Conservation (phyloP, 164 flowering plant species). For the Dillenia turbinata region DNA sequence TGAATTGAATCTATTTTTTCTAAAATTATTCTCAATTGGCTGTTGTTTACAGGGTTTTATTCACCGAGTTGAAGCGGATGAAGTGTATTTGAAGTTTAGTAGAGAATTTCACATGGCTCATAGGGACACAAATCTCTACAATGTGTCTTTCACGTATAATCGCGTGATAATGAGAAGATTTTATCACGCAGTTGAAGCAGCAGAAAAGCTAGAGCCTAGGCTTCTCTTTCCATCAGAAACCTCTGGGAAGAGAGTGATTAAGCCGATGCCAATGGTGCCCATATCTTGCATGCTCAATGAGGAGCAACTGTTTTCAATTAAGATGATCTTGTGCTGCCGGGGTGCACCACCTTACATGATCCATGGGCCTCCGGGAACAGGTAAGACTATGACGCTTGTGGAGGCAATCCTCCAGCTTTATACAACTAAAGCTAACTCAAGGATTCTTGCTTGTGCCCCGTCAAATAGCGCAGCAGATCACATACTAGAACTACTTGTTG, state of each 20-base stretch:
- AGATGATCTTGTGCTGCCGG: constrained; percentile 75
- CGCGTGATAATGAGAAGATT: constrained; percentile 60
- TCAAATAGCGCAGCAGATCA: constrained; percentile 95
- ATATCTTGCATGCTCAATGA: constrained; percentile 51
- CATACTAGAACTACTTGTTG: constrained; percentile 52
- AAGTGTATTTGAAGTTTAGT: constrained; percentile 55
- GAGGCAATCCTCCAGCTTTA: constrained; percentile 85
- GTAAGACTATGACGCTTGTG: constrained; percentile 80
- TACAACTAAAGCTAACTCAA: constrained; percentile 21
- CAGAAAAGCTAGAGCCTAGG: constrained; percentile 34
- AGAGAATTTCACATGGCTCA: constrained; percentile 46
- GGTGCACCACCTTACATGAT: constrained; percentile 87
- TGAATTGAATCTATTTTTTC: too few relatives aligned
- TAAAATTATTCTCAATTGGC: too few relatives aligned
- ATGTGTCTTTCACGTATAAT: constrained; percentile 61
- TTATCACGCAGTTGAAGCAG: constrained; percentile 58
- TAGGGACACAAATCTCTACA: constrained; percentile 31
- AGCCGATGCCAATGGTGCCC: constrained; percentile 38
- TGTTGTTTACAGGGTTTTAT: constrained; percentile 54
- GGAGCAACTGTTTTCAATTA: constrained; percentile 68
- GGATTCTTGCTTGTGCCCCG: constrained; percentile 84
- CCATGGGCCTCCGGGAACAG: constrained; percentile 98
- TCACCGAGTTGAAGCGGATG: constrained; percentile 87
- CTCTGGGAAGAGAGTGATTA: constrained; percentile 31
- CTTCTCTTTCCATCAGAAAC: constrained; percentile 63